phyloP scores from a whole-genome alignment of 208 protist species.

The Trypanosoma congolense region DNA sequence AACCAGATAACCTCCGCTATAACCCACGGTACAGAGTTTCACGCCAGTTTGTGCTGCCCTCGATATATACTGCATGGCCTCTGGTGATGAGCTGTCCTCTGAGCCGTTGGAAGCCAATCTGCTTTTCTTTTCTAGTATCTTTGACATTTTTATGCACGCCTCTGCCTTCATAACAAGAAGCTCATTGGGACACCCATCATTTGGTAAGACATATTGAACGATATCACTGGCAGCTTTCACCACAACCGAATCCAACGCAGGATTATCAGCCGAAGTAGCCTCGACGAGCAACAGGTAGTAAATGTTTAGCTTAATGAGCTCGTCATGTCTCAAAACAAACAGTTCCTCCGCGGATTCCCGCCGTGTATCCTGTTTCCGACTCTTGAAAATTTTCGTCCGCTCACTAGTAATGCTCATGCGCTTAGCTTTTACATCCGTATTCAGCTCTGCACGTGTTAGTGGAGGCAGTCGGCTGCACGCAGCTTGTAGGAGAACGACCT shows the following conservation, averaged over 20 bases:
- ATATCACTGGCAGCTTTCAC: slow-evolving; percentile 48
- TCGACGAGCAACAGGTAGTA: slow-evolving; percentile 60
- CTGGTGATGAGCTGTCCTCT: slow-evolving; percentile 1
- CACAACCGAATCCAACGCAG: slow-evolving; percentile 53
- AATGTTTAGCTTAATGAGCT: slow-evolving; percentile 33
- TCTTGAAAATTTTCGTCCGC: neutral
- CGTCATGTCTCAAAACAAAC: slow-evolving; percentile 5
- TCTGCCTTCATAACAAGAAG: slow-evolving; percentile 46
- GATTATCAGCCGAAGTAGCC: slow-evolving; percentile 37
- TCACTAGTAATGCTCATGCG: neutral
- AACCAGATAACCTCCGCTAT: slow-evolving; percentile 42
- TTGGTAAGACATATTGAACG: slow-evolving; percentile 26
- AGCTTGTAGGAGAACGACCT: slow-evolving; percentile 40
- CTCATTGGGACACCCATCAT: slow-evolving; percentile 22
- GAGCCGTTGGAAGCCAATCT: slow-evolving; percentile 3
- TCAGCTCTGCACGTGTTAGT: slow-evolving; percentile 10
- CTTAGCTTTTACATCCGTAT: neutral
- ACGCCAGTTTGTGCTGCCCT: slow-evolving; percentile 28
- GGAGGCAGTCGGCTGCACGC: slow-evolving; percentile 44
- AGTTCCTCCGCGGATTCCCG: neutral
- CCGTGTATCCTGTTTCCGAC: neutral
- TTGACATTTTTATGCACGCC: slow-evolving; percentile 31
- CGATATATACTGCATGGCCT: slow-evolving; percentile 19
- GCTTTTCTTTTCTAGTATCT: slow-evolving; percentile 25
- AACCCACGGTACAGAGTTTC: slow-evolving; percentile 28